phyloP scores from a whole-genome alignment of 2,329 filamentous ascomycete genomes.

The Purpureocillium lavendulum region DNA sequence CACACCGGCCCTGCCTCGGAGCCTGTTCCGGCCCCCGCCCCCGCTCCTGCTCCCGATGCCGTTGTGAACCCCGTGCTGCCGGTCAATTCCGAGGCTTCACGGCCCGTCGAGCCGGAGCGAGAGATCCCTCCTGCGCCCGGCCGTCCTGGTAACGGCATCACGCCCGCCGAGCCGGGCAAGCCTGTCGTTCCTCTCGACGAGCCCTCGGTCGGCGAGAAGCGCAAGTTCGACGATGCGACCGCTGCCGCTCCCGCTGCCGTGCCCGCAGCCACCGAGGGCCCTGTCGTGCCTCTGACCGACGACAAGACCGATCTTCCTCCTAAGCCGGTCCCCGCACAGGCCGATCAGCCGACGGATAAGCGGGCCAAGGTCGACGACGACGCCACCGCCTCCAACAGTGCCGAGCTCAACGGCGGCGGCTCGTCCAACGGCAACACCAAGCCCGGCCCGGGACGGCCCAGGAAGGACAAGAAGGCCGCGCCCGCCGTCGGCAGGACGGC shows the following conservation, averaged over 20 bases:
- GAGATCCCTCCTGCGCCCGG: neutral
- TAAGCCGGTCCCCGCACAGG: too few species aligned
- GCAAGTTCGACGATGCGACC: constrained; percentile 28
- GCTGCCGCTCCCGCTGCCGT: constrained; percentile 10
- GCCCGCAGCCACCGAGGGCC: constrained; percentile 13
- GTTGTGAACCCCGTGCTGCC: constrained; percentile 1
- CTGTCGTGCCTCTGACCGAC: constrained; percentile 2
- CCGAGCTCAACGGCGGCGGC: constrained; percentile 3
- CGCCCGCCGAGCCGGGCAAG: constrained; percentile 9
- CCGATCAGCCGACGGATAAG: constrained; percentile 22
- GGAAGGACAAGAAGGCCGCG: constrained; percentile 27
- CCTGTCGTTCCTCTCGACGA: constrained; percentile 2
- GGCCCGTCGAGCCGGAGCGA: neutral
- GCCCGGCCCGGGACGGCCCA: constrained; percentile 16
- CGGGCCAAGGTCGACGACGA: constrained; percentile 30
- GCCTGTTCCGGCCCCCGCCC: constrained; percentile 5
- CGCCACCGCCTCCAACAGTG: neutral
- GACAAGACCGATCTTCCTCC: constrained; percentile 11
- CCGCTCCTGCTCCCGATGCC: constrained; percentile 3
- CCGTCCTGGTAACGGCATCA: constrained; percentile 5
- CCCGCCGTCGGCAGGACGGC: constrained; percentile 25
- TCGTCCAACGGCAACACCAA: constrained; percentile 11
- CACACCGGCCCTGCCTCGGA: constrained; percentile 5
- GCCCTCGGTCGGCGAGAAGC: constrained; percentile 20
- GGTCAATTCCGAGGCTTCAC: neutral